Percentiles rank a stretch among this genome's conserved stretches.
Conservation (phyloP, 306 rosid genomes). For the Dalbergia cochinchinensis region DNA sequence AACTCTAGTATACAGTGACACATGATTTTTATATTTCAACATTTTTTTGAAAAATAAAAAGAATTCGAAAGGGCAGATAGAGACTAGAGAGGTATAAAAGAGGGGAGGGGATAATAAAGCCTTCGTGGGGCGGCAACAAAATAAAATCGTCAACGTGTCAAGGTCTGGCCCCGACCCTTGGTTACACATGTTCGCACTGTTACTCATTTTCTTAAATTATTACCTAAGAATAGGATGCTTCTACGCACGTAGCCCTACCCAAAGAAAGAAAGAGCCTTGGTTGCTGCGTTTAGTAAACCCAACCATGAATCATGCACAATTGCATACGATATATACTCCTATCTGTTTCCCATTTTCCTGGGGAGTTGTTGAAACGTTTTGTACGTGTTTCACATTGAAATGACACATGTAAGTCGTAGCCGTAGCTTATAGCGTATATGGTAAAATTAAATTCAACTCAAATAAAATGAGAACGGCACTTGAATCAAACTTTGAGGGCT, state of each 20-base stretch:
- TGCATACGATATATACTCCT: neutral
- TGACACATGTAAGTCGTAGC: neutral
- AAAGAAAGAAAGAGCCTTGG: neutral
- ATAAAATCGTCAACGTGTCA: conserved; percentile 7
- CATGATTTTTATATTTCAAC: too few species aligned
- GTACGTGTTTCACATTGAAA: conserved; percentile 29
- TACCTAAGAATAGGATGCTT: conserved; percentile 2
- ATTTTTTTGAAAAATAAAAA: neutral
- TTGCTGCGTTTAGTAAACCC: neutral
- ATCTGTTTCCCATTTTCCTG: conserved; percentile 14
- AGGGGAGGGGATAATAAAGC: neutral
- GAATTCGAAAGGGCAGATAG: neutral
- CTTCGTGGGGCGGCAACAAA: conserved; percentile 26
- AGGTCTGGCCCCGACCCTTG: conserved; percentile 11
- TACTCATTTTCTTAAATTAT: neutral
- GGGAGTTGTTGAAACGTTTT: neutral
- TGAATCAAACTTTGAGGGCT: conserved; percentile 18
- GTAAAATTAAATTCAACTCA: neutral
- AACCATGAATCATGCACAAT: neutral
- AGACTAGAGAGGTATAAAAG: neutral
- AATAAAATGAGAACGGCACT: neutral
- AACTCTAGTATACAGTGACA: too few species aligned
- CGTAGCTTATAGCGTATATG: neutral
- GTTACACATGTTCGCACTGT: neutral
- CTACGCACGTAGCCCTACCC: neutral